These are phyloP conservation scores for Waltiozyma sp. DNA, from an alignment of 1,139 yeast species.

Conservation along the genomic window DNA sequence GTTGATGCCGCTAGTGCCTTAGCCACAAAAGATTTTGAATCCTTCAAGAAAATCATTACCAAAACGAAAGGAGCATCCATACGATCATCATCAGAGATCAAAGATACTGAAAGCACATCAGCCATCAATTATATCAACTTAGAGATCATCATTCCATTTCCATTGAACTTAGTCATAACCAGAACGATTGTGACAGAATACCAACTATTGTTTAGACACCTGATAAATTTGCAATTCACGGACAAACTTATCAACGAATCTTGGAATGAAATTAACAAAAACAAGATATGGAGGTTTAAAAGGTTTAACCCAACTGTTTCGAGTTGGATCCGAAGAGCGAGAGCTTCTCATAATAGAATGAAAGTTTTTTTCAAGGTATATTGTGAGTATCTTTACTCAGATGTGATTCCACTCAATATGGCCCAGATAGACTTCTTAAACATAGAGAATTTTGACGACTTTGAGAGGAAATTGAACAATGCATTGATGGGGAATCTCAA, in stretches of 20 bases:
- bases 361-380: constrained; percentile 47
- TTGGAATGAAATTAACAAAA: constrained; percentile 65
- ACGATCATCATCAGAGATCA: constrained; percentile 12
- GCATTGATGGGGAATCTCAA: constrained; percentile 56
- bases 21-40: constrained; percentile 27
- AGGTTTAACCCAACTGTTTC: constrained; percentile 31
- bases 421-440: constrained; percentile 26
- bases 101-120: constrained; percentile 14
- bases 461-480: constrained; percentile 41
- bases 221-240: constrained; percentile 51
- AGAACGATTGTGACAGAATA: constrained; percentile 67
- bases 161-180: constrained; percentile 65
- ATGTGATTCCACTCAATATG: constrained; percentile 41
- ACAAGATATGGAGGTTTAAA: constrained; percentile 53
- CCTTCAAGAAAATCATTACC: constrained; percentile 29
- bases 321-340: constrained; percentile 48
- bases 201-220: constrained; percentile 68
- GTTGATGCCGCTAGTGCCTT: constrained; percentile 49
- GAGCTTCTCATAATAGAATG: constrained; percentile 53
- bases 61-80: constrained; percentile 24
- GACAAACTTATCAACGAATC: constrained; percentile 49
- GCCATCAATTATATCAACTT: constrained; percentile 49
- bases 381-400: constrained; percentile 44
- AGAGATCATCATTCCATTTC: constrained; percentile 71
- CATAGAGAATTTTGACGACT: constrained; percentile 36